A percentile compares a stretch with the other conserved stretches of the same genome.
Conservation (phyloP, 1,284 basidiomycete genomes). For the Cryptococcus hybrid region DNA sequence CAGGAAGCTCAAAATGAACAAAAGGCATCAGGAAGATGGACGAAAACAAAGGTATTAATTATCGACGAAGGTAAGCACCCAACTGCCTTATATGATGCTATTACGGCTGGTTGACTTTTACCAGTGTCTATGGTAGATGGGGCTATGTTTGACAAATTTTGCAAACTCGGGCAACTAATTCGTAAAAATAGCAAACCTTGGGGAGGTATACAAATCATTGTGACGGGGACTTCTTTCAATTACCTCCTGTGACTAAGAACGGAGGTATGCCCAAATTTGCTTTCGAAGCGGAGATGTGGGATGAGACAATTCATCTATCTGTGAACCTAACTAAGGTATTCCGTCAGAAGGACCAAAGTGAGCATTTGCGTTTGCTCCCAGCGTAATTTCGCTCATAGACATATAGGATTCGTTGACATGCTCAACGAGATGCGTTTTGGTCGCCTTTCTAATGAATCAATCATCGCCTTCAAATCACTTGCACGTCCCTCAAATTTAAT, state of each 20-base stretch:
- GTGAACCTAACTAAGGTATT: constrained; percentile 91
- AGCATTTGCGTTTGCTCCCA: constrained; percentile 13
- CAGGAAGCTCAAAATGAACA: constrained; percentile 68
- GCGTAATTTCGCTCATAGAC: constrained; percentile 11
- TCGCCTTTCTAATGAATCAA: constrained; percentile 59
- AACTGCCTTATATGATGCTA: background rate
- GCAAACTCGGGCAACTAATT: constrained; percentile 47
- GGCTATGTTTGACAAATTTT: constrained; percentile 58
- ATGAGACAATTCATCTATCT: constrained; percentile 67
- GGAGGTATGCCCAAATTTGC: constrained; percentile 62
- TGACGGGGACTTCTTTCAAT: constrained; percentile 96
- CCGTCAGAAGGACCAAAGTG: constrained; percentile 58
- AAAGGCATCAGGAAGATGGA: constrained; percentile 69
- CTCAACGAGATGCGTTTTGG: constrained; percentile 89
- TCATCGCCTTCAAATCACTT: constrained; percentile 62
- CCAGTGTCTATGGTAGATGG: constrained; percentile 97
- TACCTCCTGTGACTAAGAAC: constrained; percentile 80
- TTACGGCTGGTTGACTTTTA: constrained; percentile 54
- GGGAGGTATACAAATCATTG: constrained; percentile 92
- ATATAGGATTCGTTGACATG: constrained; percentile 77
- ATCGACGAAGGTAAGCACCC: constrained; percentile 78
- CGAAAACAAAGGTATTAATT: constrained; percentile 74
- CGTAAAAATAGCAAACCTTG: constrained; percentile 71
- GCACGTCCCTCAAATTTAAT: constrained; percentile 57
- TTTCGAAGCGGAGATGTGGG: constrained; percentile 87